Conservation (phyloP, 345 rosid species). For the Citropsis articulata region DNA sequence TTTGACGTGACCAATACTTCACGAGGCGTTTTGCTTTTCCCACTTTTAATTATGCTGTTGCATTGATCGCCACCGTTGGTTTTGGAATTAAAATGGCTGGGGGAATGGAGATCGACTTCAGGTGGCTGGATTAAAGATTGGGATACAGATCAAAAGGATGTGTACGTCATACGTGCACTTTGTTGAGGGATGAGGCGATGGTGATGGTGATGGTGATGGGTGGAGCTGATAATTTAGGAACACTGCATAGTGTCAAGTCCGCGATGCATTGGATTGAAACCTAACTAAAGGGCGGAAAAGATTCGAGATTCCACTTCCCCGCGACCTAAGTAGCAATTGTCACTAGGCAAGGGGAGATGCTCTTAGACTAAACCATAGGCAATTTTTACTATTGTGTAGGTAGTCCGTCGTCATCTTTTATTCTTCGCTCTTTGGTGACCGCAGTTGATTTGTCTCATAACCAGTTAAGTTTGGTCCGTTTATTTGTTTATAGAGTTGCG, state of each 20-base stretch:
- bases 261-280: constrained; percentile 1
- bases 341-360: not conserved
- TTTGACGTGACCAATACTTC: constrained; percentile 25
- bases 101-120: not conserved
- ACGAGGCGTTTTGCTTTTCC: constrained; percentile 9
- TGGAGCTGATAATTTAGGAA: not conserved
- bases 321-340: not conserved
- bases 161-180: no score
- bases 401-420: not conserved
- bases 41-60: not conserved
- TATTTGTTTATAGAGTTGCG: no score
- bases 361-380: not conserved
- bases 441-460: no score
- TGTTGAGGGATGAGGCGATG: no score
- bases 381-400: not conserved
- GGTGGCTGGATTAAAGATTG: not conserved
- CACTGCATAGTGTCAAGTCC: not conserved
- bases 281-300: not conserved
- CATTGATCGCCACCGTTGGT: not conserved
- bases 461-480: no score
- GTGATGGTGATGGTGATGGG: not conserved
- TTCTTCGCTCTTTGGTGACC: not conserved
- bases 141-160: not conserved
- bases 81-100: not conserved
- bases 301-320: constrained; percentile 8